These are phyloP conservation scores for Amylostereum areolatum DNA, from an alignment of 1,284 basidiomycete genomes.

Conservation along the genomic window DNA sequence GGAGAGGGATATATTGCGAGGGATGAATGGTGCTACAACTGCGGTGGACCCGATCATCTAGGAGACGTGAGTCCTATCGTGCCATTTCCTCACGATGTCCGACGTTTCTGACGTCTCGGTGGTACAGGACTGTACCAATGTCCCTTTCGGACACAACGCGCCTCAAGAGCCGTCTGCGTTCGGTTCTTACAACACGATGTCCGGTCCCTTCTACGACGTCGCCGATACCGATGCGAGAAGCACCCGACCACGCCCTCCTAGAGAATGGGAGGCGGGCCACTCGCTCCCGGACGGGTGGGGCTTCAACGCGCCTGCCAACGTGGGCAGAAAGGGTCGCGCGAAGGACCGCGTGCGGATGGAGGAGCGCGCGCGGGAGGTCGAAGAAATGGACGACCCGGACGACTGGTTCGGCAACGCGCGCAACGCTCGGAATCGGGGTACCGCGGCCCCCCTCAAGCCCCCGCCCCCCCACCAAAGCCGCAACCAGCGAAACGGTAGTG, in stretches of 20 bases:
- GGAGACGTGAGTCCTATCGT: slow-evolving; percentile 68
- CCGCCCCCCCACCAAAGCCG: background rate
- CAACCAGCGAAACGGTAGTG: background rate
- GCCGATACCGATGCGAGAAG: slow-evolving; percentile 19
- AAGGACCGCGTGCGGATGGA: slow-evolving; percentile 56
- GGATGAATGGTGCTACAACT: slow-evolving; percentile 87
- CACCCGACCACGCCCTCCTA: slow-evolving; percentile 17
- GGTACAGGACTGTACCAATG: slow-evolving; percentile 64
- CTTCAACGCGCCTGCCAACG: slow-evolving; percentile 43
- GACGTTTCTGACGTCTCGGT: slow-evolving; percentile 1
- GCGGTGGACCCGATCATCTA: slow-evolving; percentile 73
- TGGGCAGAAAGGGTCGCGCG: slow-evolving; percentile 56
- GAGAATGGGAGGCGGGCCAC: slow-evolving; percentile 30
- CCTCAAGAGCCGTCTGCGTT: slow-evolving; percentile 72
- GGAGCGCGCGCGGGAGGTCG: slow-evolving; percentile 39
- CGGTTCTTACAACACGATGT: slow-evolving; percentile 56
- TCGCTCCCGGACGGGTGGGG: slow-evolving; percentile 37
- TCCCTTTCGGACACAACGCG: slow-evolving; percentile 41
- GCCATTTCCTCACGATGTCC: background rate
- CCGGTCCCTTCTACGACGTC: slow-evolving; percentile 70
- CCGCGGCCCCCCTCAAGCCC: slow-evolving; percentile 5
- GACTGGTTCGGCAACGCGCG: slow-evolving; percentile 54
- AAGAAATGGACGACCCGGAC: slow-evolving; percentile 46
- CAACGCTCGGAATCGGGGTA: slow-evolving; percentile 18
- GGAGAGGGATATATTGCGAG: slow-evolving; percentile 70